Conservation (phyloP, 805 yeast species). For the Cephaloascus albidus region DNA sequence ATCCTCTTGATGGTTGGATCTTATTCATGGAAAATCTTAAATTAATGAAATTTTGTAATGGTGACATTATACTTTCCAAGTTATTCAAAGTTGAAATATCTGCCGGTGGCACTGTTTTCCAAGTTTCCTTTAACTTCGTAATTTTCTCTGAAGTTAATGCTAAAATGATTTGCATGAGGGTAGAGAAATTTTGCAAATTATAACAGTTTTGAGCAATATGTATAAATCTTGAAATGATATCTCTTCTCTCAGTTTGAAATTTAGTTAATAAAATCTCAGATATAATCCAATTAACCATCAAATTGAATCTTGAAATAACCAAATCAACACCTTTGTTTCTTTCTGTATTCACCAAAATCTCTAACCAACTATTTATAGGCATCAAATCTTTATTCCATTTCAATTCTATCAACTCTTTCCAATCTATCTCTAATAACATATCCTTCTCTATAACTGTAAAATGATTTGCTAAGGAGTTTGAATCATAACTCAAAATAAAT, state of each 20-base stretch:
- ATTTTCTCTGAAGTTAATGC: slow-evolving; percentile 67
- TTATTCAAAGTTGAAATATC: slow-evolving; percentile 61
- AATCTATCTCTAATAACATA: slow-evolving; percentile 74
- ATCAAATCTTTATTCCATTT: slow-evolving; percentile 60
- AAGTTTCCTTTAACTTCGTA: slow-evolving; percentile 53
- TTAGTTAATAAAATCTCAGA: slow-evolving; percentile 76
- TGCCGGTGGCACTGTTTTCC: slow-evolving; percentile 65
- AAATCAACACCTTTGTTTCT: slow-evolving; percentile 66
- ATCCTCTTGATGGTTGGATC: slow-evolving; percentile 58
- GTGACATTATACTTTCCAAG: slow-evolving; percentile 64
- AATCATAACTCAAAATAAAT: slow-evolving; percentile 65
- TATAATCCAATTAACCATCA: slow-evolving; percentile 86
- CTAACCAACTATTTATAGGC: slow-evolving; percentile 79
- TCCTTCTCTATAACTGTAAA: slow-evolving; percentile 84
- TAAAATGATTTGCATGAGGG: slow-evolving; percentile 78
- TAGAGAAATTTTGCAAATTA: slow-evolving; percentile 69
- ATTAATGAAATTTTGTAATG: slow-evolving; percentile 61
- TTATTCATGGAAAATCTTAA: slow-evolving; percentile 57
- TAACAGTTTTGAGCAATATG: slow-evolving; percentile 76
- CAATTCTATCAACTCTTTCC: slow-evolving; percentile 80
- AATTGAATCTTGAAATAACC: slow-evolving; percentile 76
- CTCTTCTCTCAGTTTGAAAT: slow-evolving; percentile 46
- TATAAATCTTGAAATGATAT: slow-evolving; percentile 75
- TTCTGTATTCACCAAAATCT: slow-evolving; percentile 51
- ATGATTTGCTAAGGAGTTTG: slow-evolving; percentile 65